These are phyloP conservation scores for Linum trigynum DNA, from an alignment of 345 rosid species.

Conservation along the genomic window DNA sequence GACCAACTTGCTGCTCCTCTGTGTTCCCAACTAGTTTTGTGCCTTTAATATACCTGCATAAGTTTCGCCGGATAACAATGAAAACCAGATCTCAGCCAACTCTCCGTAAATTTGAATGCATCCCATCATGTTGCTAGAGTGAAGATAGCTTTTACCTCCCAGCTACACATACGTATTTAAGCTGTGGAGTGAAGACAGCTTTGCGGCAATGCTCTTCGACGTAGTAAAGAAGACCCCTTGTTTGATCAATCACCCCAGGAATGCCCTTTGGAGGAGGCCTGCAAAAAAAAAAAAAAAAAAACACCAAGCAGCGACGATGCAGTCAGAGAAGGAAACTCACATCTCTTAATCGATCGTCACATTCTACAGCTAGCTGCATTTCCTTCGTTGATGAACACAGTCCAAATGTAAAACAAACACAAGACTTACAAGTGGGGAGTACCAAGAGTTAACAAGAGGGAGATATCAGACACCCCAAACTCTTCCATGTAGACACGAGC, in stretches of 20 bases:
- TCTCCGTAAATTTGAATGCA: too few species aligned
- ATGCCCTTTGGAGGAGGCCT: slow-evolving; percentile 87
- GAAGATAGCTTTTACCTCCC: slow-evolving; percentile 49
- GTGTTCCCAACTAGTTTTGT: slow-evolving; percentile 40
- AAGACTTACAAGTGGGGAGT: slow-evolving; percentile 90
- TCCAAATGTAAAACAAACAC: slow-evolving; percentile 1
- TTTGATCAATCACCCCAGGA: slow-evolving; percentile 80
- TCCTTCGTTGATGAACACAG: background rate
- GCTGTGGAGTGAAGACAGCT: slow-evolving; percentile 62
- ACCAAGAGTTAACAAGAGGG: slow-evolving; percentile 80
- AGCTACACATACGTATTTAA: slow-evolving; percentile 81
- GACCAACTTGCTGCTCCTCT: slow-evolving; percentile 24
- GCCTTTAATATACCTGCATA: slow-evolving; percentile 68
- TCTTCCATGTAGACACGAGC: slow-evolving; percentile 89
- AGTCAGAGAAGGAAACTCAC: background rate
- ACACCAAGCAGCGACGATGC: background rate
- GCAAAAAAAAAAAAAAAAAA: slow-evolving; percentile 11
- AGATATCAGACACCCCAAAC: slow-evolving; percentile 49
- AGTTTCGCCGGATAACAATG: background rate
- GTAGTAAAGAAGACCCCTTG: slow-evolving; percentile 78
- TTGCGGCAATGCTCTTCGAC: slow-evolving; percentile 61
- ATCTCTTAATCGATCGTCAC: background rate
- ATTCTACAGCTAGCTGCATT: too few species aligned
- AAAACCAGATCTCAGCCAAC: too few species aligned
- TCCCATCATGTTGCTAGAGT: background rate